Conservation (phyloP, 345 rosid species). For the Populus ilicifolia region DNA sequence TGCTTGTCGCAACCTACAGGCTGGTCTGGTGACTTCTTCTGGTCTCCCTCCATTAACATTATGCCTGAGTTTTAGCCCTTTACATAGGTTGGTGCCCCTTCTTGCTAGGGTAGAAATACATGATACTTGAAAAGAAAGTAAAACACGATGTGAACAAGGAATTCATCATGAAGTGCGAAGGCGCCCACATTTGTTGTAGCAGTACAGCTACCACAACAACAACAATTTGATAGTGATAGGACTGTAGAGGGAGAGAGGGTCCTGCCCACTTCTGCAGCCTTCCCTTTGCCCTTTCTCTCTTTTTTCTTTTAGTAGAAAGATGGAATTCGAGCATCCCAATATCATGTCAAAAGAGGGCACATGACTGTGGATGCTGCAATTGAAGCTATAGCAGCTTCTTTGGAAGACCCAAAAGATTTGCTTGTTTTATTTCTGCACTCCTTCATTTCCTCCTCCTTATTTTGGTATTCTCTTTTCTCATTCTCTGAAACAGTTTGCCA, state of each 20-base stretch:
- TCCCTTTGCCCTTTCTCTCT: background rate
- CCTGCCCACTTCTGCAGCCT: constrained; percentile 25
- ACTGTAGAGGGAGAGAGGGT: constrained; percentile 14
- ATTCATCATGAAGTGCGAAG: background rate
- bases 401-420: constrained; percentile 23
- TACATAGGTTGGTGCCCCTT: background rate
- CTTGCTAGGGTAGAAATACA: background rate
- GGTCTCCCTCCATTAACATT: background rate
- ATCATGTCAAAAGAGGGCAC: constrained; percentile 17
- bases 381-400: constrained; percentile 37
- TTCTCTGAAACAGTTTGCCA: background rate
- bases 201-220: background rate
- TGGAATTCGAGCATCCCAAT: constrained; percentile 67
- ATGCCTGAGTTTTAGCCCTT: background rate
- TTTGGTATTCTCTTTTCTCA: background rate
- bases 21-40: background rate
- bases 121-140: background rate
- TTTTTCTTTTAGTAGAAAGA: background rate
- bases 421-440: background rate
- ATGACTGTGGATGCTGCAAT: constrained; percentile 20
- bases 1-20: too few species aligned
- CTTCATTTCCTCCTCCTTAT: background rate
- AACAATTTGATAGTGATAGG: constrained; percentile 19
- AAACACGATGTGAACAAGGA: background rate
- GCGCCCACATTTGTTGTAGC: background rate